Base-by-base conservation (phyloP, 2,329 filamentous ascomycete species). In the Fusarium pilosicola region DNA sequence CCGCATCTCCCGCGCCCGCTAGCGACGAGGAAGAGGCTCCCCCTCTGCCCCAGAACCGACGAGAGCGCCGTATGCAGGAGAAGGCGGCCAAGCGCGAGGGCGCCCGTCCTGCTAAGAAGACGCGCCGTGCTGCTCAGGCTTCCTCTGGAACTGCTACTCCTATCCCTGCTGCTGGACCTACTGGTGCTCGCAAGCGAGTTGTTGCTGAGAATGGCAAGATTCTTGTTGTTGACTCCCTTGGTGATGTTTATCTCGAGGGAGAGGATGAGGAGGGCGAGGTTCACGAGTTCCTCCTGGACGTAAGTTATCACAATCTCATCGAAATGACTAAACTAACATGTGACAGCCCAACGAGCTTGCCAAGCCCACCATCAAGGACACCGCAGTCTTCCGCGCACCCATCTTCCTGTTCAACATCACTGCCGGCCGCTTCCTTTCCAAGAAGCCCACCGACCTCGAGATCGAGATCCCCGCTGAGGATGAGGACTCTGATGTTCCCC, bases 131-230 rank as follows among this genome's bases (percentile, higher is more conserved):
- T 84, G 80, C 82, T 52, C 76, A 78, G 66, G 68, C 65, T 44
- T 66, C 71, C 17, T 80, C 82, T 18, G 77, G 76, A 52, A 78
- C 90, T 76, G 88, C 89, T 48, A 86, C 88, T 71, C 82, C 87
- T 61, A 90, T 90, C 17, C 82, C 86, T 17, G 62, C 78, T 32
- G 67, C 66, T 60, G 76, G 76, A 26, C 90, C 94, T 4, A 89
- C 91, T 42, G 95, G 95, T 26, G 88, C 92, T 39, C 94, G 94
- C 84, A 97, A 96, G 87, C 89, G 94, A 41, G 94, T 98, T 22
- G 90, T 95, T 32, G 96, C 95, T 6, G 93, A 97, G 86, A 99
- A 99, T 78, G 96, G 96, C 75, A 99, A 98, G 86, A 88, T 97
- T 2, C 86, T 99, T 42, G 92, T 99, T 63, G 96, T 99, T 8